These are phyloP conservation scores for Panus rudis DNA, from an alignment of 768 basidiomycete genomes.

Conservation along the genomic window DNA sequence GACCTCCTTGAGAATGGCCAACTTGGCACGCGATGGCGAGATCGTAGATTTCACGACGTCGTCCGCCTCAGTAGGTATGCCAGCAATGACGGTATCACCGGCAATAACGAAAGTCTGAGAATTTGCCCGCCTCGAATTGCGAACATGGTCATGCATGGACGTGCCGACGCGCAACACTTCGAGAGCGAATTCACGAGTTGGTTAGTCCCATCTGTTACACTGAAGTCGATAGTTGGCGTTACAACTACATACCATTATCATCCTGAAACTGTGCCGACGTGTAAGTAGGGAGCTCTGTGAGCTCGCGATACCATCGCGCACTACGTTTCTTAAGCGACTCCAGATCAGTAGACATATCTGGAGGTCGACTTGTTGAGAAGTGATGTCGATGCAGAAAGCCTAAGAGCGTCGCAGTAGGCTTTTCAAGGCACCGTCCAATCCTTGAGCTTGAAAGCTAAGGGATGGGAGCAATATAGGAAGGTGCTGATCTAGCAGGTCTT, in stretches of 20 bases:
- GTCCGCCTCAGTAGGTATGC: conserved; percentile 28
- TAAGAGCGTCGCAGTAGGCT: no score
- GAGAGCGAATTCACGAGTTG: no score
- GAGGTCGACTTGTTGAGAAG: no score
- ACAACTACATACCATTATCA: conserved; percentile 2
- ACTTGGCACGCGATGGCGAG: conserved; percentile 35
- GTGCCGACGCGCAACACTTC: conserved; percentile 39
- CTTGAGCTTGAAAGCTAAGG: no score
- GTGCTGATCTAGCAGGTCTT: no score
- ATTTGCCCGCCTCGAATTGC: conserved; percentile 41
- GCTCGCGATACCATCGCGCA: no score
- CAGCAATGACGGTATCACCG: conserved; percentile 13
- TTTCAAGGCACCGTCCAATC: no score
- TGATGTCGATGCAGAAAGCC: no score
- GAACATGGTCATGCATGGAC: conserved; percentile 42
- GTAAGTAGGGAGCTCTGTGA: conserved; percentile 8
- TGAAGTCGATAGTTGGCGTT: neutral
- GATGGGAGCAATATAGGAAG: no score
- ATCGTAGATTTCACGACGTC: conserved; percentile 35
- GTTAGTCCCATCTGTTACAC: no score
- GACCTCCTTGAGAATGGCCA: conserved; percentile 40
- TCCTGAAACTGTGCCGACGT: conserved; percentile 9
- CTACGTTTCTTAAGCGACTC: no score
- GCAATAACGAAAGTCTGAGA: conserved; percentile 31
- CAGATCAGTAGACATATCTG: no score